Conservation (phyloP, 2,329 filamentous ascomycete genomes). For the Metarhizium sp. region DNA sequence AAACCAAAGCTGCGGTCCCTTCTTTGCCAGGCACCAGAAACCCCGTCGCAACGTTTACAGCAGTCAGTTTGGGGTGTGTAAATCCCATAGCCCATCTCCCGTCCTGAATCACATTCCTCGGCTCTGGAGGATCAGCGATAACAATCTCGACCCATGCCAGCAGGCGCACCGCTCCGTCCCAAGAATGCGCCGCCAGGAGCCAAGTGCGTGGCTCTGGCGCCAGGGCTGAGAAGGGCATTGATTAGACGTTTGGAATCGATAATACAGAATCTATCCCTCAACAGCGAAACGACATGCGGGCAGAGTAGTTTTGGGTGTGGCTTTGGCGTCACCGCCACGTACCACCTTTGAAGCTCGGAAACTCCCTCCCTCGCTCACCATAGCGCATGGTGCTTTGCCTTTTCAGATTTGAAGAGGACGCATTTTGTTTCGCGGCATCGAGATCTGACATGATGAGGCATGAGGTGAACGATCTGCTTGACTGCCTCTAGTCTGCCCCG, state of each 20-base stretch:
- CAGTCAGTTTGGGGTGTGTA: too few species aligned
- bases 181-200: not conserved
- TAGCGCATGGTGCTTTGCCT: not conserved
- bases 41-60: not conserved
- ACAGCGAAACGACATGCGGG: too few species aligned
- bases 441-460: not conserved
- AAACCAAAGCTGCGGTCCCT: too few species aligned
- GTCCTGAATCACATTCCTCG: not conserved
- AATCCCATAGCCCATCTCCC: not conserved
- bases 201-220: not conserved
- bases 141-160: not conserved
- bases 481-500: not conserved
- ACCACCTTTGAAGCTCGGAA: too few species aligned
- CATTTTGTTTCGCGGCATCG: constrained; percentile 1
- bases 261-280: too few species aligned
- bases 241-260: not conserved
- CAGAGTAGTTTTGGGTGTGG: too few species aligned
- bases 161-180: not conserved
- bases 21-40: too few species aligned
- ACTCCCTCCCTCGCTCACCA: too few species aligned
- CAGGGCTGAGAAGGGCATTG: constrained; percentile 23
- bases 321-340: too few species aligned
- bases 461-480: not conserved
- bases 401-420: constrained; percentile 26
- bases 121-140: not conserved